Percentiles rank a stretch among this genome's conserved stretches.
These are phyloP conservation scores for Venturiaceae sp. DNA, from an alignment of 2,329 filamentous ascomycete genomes.

Conservation along the genomic window DNA sequence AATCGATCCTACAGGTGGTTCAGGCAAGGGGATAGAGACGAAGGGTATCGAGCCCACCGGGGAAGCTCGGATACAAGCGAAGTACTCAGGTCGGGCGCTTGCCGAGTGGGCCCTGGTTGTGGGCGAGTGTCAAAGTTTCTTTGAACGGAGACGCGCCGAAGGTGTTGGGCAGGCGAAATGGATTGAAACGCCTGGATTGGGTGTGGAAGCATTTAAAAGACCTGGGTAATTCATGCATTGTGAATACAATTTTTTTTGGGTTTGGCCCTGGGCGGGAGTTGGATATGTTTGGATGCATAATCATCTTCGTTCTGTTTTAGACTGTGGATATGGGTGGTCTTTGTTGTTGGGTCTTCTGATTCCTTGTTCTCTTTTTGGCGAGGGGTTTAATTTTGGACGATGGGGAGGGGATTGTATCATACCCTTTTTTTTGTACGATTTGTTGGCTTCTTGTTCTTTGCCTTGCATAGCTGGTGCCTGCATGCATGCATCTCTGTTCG, in stretches of 20 bases:
- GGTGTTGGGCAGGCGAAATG: slow-evolving; percentile 56
- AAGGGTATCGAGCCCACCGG: slow-evolving; percentile 9
- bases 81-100: slow-evolving; percentile 61
- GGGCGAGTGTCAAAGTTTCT: slow-evolving; percentile 71
- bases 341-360: background rate
- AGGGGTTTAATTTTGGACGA: background rate
- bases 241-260: background rate
- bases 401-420: background rate
- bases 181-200: slow-evolving; percentile 59
- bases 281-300: background rate
- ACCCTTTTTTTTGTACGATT: background rate
- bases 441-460: background rate
- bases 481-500: background rate
- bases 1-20: background rate
- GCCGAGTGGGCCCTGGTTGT: slow-evolving; percentile 72
- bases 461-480: background rate
- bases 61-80: slow-evolving; percentile 15
- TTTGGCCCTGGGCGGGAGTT: too few species aligned
- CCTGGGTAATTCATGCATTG: slow-evolving; percentile 18
- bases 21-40: background rate
- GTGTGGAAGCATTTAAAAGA: slow-evolving; percentile 52
- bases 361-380: background rate
- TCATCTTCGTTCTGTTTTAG: background rate
- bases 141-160: slow-evolving; percentile 65
- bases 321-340: slow-evolving; percentile 2